Conservation (phyloP, 352 stramenopile species). For the Phytophthora palmivora region DNA sequence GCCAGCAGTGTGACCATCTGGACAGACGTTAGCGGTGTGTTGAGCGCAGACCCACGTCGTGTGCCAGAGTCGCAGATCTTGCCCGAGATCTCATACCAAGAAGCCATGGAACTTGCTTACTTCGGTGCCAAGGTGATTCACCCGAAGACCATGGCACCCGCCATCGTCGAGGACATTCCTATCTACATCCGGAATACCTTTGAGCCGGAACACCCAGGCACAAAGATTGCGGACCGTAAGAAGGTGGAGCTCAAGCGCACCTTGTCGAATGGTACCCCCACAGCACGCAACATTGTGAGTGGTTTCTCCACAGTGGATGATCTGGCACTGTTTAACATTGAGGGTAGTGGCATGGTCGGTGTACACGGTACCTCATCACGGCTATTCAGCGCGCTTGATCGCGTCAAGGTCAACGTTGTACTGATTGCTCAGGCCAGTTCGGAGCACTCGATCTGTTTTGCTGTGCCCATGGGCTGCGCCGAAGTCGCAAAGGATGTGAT, state of each 20-base stretch:
- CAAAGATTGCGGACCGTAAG: constrained; percentile 76
- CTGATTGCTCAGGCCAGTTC: constrained; percentile 95
- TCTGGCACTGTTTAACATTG: constrained; percentile 96
- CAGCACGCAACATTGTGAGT: constrained; percentile 79
- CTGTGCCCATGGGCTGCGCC: constrained; percentile 81
- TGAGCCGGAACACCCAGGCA: constrained; percentile 84
- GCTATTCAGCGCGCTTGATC: constrained; percentile 93
- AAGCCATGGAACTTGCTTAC: constrained; percentile 98
- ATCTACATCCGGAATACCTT: constrained; percentile 99
- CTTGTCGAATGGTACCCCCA: constrained; percentile 64
- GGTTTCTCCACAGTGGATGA: constrained; percentile 95
- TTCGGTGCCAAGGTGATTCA: constrained; percentile 98
- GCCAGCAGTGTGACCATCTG: constrained; percentile 95
- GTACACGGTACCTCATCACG: constrained; percentile 93
- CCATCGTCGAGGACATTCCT: constrained; percentile 92
- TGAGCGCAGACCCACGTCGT: constrained; percentile 94
- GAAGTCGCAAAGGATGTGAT: constrained; percentile 76
- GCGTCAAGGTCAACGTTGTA: constrained; percentile 93
- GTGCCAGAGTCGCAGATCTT: constrained; percentile 94
- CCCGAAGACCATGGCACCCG: constrained; percentile 96
- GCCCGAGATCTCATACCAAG: constrained; percentile 95
- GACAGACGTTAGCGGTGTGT: constrained; percentile 97
- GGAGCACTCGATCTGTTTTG: constrained; percentile 97
- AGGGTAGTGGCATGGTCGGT: constrained; percentile 95
- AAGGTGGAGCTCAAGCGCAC: constrained; percentile 66